Percentiles rank a stretch among this genome's conserved stretches.
Evolutionary conservation across 129 eudicot species (phyloP).

Genomic region (Chrysanthemum lavandulifolium): DNA sequence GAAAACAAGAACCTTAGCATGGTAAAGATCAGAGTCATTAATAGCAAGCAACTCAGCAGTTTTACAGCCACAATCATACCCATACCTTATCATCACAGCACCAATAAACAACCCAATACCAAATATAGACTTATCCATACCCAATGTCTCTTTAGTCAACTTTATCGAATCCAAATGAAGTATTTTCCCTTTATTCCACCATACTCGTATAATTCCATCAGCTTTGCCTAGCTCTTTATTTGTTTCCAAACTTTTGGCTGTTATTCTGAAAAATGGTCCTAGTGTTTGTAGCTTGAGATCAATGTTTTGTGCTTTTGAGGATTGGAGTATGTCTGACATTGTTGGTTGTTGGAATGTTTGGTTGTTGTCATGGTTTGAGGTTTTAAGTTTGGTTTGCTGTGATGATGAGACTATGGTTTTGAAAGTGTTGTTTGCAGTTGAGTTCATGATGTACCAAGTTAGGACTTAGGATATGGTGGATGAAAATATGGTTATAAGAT

Average conservation of each 20-base stretch:
- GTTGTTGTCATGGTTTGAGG: constrained; percentile 1
- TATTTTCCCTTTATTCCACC: constrained; percentile 68
- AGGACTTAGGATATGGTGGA: no score
- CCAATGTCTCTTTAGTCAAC: constrained; percentile 67
- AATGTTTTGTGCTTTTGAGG: constrained; percentile 70
- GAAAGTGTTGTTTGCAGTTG: neutral
- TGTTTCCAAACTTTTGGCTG: constrained; percentile 58
- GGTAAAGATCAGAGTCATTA: constrained; percentile 81
- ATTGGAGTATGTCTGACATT: constrained; percentile 59
- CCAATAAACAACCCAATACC: constrained; percentile 93
- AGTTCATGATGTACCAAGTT: no score
- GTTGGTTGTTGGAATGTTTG: constrained; percentile 24
- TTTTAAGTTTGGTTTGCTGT: constrained; percentile 7
- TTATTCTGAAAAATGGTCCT: constrained; percentile 82
- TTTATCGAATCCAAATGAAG: constrained; percentile 86
- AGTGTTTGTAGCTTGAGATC: constrained; percentile 56
- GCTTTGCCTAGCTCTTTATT: constrained; percentile 66
- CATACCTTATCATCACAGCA: constrained; percentile 78
- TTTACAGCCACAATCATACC: constrained; percentile 80
- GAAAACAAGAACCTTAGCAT: constrained; percentile 57
- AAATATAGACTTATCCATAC: constrained; percentile 79
- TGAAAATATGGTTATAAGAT: neutral
- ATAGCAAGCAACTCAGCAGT: constrained; percentile 88
- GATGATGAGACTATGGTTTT: constrained; percentile 10
- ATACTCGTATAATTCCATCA: constrained; percentile 64